Percentiles rank a stretch among this genome's conserved stretches.
phyloP scores from a whole-genome alignment of 73 alveolate genomes.

The Paramecium octaurelia region DNA sequence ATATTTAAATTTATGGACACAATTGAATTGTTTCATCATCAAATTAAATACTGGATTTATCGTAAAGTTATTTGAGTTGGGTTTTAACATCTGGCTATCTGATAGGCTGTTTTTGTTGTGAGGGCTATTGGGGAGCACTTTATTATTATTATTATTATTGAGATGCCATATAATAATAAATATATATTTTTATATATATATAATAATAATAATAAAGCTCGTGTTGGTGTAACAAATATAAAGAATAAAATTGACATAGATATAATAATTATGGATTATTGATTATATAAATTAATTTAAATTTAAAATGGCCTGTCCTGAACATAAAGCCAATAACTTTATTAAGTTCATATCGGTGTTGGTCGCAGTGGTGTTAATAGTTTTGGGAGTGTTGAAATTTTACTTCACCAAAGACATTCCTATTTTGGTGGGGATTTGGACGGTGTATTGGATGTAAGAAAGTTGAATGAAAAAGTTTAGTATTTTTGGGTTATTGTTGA shows the following conservation, averaged over 20 bases:
- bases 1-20: constrained; percentile 24
- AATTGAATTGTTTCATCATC: background rate
- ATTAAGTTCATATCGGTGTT: background rate
- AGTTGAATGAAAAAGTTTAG: constrained; percentile 19
- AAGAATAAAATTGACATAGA: background rate
- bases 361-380: background rate
- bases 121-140: background rate
- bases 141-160: background rate
- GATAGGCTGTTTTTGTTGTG: background rate
- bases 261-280: background rate
- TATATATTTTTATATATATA: background rate
- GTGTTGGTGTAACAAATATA: background rate
- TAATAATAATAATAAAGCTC: background rate
- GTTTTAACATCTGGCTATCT: constrained; percentile 29
- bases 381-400: constrained; percentile 8
- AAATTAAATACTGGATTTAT: background rate
- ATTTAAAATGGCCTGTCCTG: constrained; percentile 14
- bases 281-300: background rate
- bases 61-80: constrained; percentile 4
- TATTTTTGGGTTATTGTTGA: background rate
- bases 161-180: background rate
- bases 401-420: background rate
- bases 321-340: constrained; percentile 18
- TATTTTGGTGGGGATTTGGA: constrained; percentile 17
- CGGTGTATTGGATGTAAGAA: constrained; percentile 39